Evolutionary conservation across 1,284 basidiomycete species (phyloP).

Genomic region (Sparassis latifolia): DNA sequence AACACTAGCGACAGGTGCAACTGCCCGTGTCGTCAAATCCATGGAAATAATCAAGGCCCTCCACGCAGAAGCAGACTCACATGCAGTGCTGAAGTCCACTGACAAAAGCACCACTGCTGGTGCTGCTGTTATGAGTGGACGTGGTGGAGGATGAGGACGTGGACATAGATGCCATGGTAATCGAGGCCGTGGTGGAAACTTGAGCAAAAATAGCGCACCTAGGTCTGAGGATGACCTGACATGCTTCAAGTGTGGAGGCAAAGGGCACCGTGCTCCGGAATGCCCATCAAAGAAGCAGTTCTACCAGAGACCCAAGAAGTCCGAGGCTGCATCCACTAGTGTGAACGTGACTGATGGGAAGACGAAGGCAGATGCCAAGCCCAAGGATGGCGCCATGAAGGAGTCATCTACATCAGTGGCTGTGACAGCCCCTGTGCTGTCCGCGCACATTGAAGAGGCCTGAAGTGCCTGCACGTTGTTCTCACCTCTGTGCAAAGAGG

Average conservation of each 20-base stretch:
- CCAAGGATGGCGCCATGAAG: background rate
- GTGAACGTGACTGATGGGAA: background rate
- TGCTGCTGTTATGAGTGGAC: conserved; percentile 18
- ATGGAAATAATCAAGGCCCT: conserved; percentile 10
- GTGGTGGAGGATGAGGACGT: conserved; percentile 12
- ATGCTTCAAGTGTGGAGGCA: conserved; percentile 4
- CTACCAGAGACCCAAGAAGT: background rate
- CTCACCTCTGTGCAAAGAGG: background rate
- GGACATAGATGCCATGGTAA: conserved; percentile 7
- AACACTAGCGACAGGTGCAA: background rate
- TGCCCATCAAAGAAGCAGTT: conserved; percentile 2
- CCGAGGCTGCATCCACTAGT: background rate
- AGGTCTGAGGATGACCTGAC: background rate
- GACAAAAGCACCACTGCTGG: conserved; percentile 6
- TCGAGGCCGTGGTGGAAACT: conserved; percentile 2
- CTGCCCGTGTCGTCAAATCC: conserved; percentile 1
- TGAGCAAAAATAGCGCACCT: background rate
- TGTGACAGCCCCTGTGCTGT: background rate
- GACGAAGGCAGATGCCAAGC: background rate
- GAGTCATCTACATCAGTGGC: background rate
- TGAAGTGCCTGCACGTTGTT: background rate
- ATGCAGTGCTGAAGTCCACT: conserved; percentile 1
- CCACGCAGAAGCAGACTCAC: conserved; percentile 11
- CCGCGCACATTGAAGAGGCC: background rate
- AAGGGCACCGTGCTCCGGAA: conserved; percentile 1